Conservation (phyloP, 2,329 filamentous ascomycete genomes). For the Arthrinium puccinioides region DNA sequence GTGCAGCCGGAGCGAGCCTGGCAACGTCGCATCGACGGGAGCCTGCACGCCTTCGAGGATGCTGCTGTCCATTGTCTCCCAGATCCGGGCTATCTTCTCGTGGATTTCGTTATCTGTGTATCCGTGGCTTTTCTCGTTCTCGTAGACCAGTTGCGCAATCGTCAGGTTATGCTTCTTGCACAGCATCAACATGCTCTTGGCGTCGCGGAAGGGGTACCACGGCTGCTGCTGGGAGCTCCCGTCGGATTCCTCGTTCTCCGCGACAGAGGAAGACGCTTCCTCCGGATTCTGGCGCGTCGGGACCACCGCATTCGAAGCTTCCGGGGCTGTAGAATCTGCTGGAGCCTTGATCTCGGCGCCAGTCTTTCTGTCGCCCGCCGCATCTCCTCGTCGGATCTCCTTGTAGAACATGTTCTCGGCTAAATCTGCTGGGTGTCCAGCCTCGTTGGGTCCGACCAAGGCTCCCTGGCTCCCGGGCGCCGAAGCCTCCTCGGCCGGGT, state of each 20-base stretch:
- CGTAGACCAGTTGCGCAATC: slow-evolving; percentile 43
- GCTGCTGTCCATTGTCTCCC: slow-evolving; percentile 45
- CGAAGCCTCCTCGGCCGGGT: slow-evolving; percentile 7
- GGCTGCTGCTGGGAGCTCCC: slow-evolving; percentile 23
- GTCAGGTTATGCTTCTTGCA: slow-evolving; percentile 44
- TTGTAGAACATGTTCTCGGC: slow-evolving; percentile 47
- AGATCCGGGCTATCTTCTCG: slow-evolving; percentile 39
- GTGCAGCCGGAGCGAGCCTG: slow-evolving; percentile 39
- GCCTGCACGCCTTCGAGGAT: slow-evolving; percentile 42
- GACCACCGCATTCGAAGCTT: slow-evolving; percentile 10
- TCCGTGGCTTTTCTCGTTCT: slow-evolving; percentile 44
- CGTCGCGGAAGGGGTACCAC: slow-evolving; percentile 39
- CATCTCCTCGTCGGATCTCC: slow-evolving; percentile 38
- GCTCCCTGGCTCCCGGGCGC: slow-evolving; percentile 7
- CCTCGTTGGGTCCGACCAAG: slow-evolving; percentile 6
- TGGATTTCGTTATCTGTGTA: slow-evolving; percentile 42
- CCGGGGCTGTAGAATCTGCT: slow-evolving; percentile 12
- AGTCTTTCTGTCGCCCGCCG: slow-evolving; percentile 35
- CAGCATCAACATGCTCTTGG: slow-evolving; percentile 34
- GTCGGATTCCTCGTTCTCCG: slow-evolving; percentile 3
- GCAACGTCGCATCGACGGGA: slow-evolving; percentile 30
- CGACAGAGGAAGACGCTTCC: slow-evolving; percentile 4
- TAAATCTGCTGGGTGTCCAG: slow-evolving; percentile 36
- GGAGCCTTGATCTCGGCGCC: slow-evolving; percentile 34
- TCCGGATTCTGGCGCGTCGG: slow-evolving; percentile 1